Evolutionary conservation across 2,329 filamentous ascomycete genomes (phyloP).

Genomic region (Neofusicoccum sp.): DNA sequence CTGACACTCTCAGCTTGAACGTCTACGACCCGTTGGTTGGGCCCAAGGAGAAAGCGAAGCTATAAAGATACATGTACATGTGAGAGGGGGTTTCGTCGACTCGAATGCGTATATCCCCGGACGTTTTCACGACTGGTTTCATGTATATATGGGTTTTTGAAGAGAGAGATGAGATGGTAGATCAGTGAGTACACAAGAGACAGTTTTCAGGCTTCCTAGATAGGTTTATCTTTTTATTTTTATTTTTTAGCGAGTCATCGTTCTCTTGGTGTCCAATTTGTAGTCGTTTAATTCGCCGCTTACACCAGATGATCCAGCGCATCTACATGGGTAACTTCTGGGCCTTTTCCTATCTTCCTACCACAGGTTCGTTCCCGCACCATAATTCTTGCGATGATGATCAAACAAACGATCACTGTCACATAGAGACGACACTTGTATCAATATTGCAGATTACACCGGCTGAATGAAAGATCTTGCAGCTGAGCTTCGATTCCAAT

Average conservation of each 20-base stretch:
- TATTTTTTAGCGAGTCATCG: background rate
- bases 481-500: too few relatives aligned
- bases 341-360: too few relatives aligned
- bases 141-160: background rate
- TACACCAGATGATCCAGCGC: too few relatives aligned
- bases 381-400: too few relatives aligned
- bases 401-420: too few relatives aligned
- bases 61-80: slow-evolving; percentile 30
- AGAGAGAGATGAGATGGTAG: background rate
- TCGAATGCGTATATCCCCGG: background rate
- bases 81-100: background rate
- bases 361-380: too few relatives aligned
- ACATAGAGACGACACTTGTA: too few relatives aligned
- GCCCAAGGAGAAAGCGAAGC: slow-evolving; percentile 41
- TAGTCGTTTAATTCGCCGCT: background rate
- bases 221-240: background rate
- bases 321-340: too few relatives aligned
- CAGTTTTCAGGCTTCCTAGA: background rate
- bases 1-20: slow-evolving; percentile 61
- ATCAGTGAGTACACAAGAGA: background rate
- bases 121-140: background rate
- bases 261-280: background rate
- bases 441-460: too few relatives aligned
- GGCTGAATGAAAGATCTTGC: too few relatives aligned
- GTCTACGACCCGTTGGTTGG: slow-evolving; percentile 58